Conservation (phyloP, 179 eudicot genomes). For the Beta corolliflora region DNA sequence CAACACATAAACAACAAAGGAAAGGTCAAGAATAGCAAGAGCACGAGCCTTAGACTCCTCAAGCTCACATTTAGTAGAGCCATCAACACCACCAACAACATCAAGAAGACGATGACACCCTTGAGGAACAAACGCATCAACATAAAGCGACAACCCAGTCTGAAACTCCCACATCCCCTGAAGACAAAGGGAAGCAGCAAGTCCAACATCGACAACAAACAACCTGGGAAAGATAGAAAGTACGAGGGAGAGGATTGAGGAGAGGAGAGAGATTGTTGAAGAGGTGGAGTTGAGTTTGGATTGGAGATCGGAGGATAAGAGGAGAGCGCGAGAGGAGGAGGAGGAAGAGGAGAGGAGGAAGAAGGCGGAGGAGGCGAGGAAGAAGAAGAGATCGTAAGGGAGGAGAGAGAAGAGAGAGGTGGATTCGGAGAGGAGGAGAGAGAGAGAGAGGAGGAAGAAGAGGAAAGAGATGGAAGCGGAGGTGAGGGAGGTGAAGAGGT, state of each 20-base stretch:
- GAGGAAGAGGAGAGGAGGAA: conserved; percentile 60
- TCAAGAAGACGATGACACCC: conserved; percentile 87
- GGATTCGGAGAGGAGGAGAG: conserved; percentile 55
- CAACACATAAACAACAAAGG: conserved; percentile 66
- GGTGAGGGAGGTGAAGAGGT: conserved; percentile 72
- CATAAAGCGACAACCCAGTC: conserved; percentile 69
- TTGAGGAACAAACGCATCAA: conserved; percentile 81
- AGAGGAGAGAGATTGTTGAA: conserved; percentile 50
- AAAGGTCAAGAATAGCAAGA: conserved; percentile 67
- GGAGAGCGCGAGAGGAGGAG: conserved; percentile 43
- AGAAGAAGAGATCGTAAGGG: conserved; percentile 67
- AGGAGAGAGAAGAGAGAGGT: conserved; percentile 53
- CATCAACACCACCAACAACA: conserved; percentile 75
- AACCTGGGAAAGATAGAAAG: conserved; percentile 64
- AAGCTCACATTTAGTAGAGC: conserved; percentile 83
- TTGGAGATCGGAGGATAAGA: conserved; percentile 59
- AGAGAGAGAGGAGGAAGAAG: conserved; percentile 58
- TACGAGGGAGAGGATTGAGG: conserved; percentile 46
- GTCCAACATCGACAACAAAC: conserved; percentile 59
- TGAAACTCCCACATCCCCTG: conserved; percentile 87
- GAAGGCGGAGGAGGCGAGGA: conserved; percentile 54
- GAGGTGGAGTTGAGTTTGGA: conserved; percentile 57
- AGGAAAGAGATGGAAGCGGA: conserved; percentile 58
- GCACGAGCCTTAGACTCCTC: conserved; percentile 79
- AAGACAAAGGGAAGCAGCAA: conserved; percentile 53